Base-by-base conservation (phyloP, 2,329 filamentous ascomycete species). In the Cladophialophora chaetospira region DNA sequence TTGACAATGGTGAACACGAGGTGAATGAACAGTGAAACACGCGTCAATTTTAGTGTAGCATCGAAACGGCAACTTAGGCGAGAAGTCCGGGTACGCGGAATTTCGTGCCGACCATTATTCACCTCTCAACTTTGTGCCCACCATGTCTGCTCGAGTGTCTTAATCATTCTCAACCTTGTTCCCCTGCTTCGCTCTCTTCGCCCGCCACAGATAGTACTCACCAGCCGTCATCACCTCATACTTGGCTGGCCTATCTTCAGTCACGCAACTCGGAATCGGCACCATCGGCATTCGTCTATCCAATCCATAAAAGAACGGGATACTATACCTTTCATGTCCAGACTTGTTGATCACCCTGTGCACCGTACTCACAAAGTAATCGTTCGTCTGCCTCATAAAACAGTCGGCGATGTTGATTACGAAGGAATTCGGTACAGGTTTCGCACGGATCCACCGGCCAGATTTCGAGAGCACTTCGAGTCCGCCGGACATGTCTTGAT, bases 321-420 rank as follows among this genome's bases (percentile, higher is more conserved):
- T 70, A 38, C 72, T 74, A 59, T 73, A 71, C 19, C 74, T 63
- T 63, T 75, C 72, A 1, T 53, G 49, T 9, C 71, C 71, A 54
- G 67, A 72, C 51, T 65, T 63, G 57, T 74, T 75, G 47, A 71
- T 70, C 2, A 72, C 73, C 4, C 74, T 66, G 48, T 76, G 74
- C 13, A 75, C 71, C 0, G 73, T 76, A 33, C 71, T 72, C 29
- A 74, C 71, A 62, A 73, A 76, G 15, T 70, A 64, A 28, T 75
- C 73, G 54, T 76, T 75, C 0, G 75, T 76, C 55, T 74, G 71
- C 17, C 72, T 66, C 67, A 74, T 73, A 60, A 76, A 69, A 42
- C 70, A 72, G 55, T 77, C 73, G 1, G 75, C 77, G 17, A 79
- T 77, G 46, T 79, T 79, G 49, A 79, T 70, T 0, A 79, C 75